A percentile compares a stretch with the other conserved stretches of the same genome.
Evolutionary conservation across 768 basidiomycete genomes (phyloP).

Genomic region (Hypsizygus marmoreus): DNA sequence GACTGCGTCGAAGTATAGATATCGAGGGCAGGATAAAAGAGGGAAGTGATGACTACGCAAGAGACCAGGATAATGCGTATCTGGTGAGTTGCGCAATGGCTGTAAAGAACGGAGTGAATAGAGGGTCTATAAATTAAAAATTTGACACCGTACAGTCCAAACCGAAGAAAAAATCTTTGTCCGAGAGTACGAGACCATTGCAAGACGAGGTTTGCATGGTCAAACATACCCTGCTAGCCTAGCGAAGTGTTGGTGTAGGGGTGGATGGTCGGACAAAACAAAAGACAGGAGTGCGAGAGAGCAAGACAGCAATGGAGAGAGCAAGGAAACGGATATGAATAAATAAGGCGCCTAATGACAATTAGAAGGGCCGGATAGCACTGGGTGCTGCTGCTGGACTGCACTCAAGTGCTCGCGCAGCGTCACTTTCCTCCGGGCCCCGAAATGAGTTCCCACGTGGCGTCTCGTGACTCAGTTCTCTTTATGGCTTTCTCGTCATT

Average conservation of each 20-base stretch:
- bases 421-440: too few relatives aligned
- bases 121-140: conserved; percentile 13
- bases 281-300: not conserved
- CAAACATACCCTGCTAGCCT: conserved; percentile 24
- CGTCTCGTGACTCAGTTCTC: conserved; percentile 18
- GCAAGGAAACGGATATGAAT: conserved; percentile 12
- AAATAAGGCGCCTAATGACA: conserved; percentile 10
- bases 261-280: not conserved
- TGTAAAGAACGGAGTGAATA: conserved; percentile 30
- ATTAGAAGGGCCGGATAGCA: not conserved
- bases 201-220: conserved; percentile 24
- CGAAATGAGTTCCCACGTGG: conserved; percentile 4
- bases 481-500: not conserved
- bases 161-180: conserved; percentile 63
- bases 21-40: conserved; percentile 89
- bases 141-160: conserved; percentile 66
- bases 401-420: conserved; percentile 4
- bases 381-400: conserved; percentile 5
- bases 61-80: conserved; percentile 88
- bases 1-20: conserved; percentile 76
- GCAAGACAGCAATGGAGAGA: conserved; percentile 1
- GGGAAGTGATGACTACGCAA: conserved; percentile 82
- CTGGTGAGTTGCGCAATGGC: conserved; percentile 89
- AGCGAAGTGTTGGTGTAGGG: too few relatives aligned
- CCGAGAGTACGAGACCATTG: conserved; percentile 43